phyloP scores from a whole-genome alignment of 2,329 filamentous ascomycete genomes.

The Beauveria sp. region DNA sequence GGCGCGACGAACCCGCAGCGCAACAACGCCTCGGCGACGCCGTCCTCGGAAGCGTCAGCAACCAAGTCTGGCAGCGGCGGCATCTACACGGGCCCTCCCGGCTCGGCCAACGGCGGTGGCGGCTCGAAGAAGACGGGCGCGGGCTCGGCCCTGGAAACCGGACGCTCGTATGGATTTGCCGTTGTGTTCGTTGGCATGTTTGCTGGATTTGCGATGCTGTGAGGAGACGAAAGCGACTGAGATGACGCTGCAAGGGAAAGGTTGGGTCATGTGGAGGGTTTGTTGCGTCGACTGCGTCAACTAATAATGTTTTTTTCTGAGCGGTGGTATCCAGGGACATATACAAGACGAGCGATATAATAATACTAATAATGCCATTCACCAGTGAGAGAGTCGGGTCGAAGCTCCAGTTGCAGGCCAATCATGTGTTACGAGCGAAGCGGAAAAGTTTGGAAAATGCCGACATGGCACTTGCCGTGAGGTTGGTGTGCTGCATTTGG shows the following conservation, averaged over 20 bases:
- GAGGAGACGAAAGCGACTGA: slow-evolving; percentile 8
- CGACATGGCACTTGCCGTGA: background rate
- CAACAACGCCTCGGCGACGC: slow-evolving; percentile 46
- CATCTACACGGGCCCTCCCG: slow-evolving; percentile 30
- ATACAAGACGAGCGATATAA: background rate
- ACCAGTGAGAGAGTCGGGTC: background rate
- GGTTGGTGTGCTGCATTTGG: background rate
- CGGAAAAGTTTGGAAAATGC: background rate
- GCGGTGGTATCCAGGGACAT: background rate
- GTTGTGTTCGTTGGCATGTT: slow-evolving; percentile 32
- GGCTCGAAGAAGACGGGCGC: slow-evolving; percentile 20
- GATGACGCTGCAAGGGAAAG: background rate
- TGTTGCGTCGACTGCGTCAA: background rate
- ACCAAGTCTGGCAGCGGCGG: slow-evolving; percentile 24
- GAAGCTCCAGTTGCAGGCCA: background rate
- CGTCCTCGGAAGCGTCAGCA: slow-evolving; percentile 30
- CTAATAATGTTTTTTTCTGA: background rate
- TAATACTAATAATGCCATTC: slow-evolving; percentile 7
- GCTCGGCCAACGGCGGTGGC: slow-evolving; percentile 8
- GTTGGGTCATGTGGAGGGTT: background rate
- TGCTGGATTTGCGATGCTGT: slow-evolving; percentile 34
- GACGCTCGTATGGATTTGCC: slow-evolving; percentile 29
- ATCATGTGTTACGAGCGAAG: background rate
- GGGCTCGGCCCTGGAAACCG: slow-evolving; percentile 25
- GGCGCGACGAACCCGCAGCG: slow-evolving; percentile 58